phyloP scores from a whole-genome alignment of 768 basidiomycete genomes.

The Boletus sp. region DNA sequence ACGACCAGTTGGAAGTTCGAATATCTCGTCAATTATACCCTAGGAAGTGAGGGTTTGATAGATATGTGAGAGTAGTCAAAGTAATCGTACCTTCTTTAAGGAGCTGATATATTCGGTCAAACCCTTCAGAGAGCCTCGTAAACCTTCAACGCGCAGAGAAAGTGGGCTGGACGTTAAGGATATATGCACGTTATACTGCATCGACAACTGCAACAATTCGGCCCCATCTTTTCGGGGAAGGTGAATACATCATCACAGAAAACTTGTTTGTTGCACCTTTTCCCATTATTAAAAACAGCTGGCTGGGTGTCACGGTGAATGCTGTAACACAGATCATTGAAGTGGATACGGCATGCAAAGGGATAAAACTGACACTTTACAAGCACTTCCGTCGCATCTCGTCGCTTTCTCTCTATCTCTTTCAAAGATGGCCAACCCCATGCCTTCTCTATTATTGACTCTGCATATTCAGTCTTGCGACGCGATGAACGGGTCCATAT shows the following conservation, averaged over 20 bases:
- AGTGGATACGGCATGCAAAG: background rate
- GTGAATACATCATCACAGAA: slow-evolving; percentile 7
- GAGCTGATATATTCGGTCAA: slow-evolving; percentile 45
- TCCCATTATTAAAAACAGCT: slow-evolving; percentile 71
- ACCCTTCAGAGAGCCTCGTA: slow-evolving; percentile 49
- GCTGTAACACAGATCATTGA: slow-evolving; percentile 36
- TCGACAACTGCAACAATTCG: slow-evolving; percentile 59
- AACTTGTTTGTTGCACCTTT: slow-evolving; percentile 45
- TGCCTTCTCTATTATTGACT: slow-evolving; percentile 56
- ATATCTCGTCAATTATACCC: slow-evolving; percentile 33
- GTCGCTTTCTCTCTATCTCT: slow-evolving; percentile 48
- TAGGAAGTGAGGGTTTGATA: background rate
- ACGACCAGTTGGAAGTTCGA: slow-evolving; percentile 44
- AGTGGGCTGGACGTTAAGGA: slow-evolving; percentile 57
- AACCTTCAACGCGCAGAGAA: slow-evolving; percentile 57
- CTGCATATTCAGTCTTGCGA: slow-evolving; percentile 43
- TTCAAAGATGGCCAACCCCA: slow-evolving; percentile 71
- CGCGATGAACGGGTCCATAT: slow-evolving; percentile 33
- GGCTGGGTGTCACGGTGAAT: slow-evolving; percentile 53
- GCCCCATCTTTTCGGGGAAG: slow-evolving; percentile 51
- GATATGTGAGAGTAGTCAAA: background rate
- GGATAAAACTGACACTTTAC: slow-evolving; percentile 42
- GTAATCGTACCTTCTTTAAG: slow-evolving; percentile 46
- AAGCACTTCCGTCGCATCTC: slow-evolving; percentile 48
- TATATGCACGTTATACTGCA: slow-evolving; percentile 58